Conservation (phyloP, 495 filamentous ascomycete genomes). For the Penicillium goetzii region DNA sequence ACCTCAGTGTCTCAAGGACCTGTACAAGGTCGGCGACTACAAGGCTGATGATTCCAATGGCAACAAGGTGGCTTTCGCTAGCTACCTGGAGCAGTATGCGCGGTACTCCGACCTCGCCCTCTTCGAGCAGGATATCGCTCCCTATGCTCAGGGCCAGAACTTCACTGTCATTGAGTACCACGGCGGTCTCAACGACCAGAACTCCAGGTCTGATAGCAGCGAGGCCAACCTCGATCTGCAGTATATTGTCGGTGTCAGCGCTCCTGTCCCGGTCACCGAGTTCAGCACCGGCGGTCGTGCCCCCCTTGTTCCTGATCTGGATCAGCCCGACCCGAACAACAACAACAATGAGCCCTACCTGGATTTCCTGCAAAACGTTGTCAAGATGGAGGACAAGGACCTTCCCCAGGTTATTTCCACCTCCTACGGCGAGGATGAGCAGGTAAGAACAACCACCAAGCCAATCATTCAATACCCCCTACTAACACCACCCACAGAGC, state of each 20-base stretch:
- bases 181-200: constrained; percentile 58
- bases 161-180: constrained; percentile 66
- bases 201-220: constrained; percentile 49
- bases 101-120: constrained; percentile 59
- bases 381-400: constrained; percentile 49
- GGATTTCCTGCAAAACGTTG: constrained; percentile 66
- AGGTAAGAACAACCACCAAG: constrained; percentile 29
- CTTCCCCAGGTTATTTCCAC: constrained; percentile 78
- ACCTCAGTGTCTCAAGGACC: constrained; percentile 59
- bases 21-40: constrained; percentile 65
- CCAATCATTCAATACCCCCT: not conserved
- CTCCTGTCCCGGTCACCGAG: constrained; percentile 63
- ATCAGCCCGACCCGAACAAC: constrained; percentile 53
- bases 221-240: constrained; percentile 83
- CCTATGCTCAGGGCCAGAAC: constrained; percentile 58
- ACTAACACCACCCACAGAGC: constrained; percentile 49
- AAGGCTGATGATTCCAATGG: constrained; percentile 38
- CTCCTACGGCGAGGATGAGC: constrained; percentile 82
- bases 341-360: constrained; percentile 79
- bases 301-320: constrained; percentile 63
- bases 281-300: constrained; percentile 69
- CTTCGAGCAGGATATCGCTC: constrained; percentile 59
- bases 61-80: constrained; percentile 63
- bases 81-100: constrained; percentile 70
- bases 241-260: constrained; percentile 63